These are phyloP conservation scores for Suillus tomentosus DNA, from an alignment of 768 basidiomycete genomes.

Conservation along the genomic window DNA sequence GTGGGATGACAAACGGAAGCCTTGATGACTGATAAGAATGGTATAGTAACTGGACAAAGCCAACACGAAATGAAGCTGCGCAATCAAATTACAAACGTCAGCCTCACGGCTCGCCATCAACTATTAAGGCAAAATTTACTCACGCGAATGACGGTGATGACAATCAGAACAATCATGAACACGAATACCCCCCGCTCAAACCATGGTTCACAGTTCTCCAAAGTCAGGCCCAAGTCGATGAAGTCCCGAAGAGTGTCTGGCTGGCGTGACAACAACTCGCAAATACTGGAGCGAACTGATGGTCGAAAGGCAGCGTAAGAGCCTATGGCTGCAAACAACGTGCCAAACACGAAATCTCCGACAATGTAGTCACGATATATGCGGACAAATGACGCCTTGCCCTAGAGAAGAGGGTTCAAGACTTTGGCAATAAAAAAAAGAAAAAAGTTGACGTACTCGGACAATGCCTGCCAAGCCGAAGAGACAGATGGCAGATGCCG, in stretches of 20 bases:
- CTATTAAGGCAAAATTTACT: conserved; percentile 28
- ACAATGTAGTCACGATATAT: conserved; percentile 84
- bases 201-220: conserved; percentile 84
- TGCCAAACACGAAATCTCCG: conserved; percentile 74
- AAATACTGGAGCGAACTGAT: conserved; percentile 58
- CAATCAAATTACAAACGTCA: neutral
- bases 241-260: conserved; percentile 74
- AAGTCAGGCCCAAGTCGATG: conserved; percentile 68
- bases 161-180: conserved; percentile 56
- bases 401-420: conserved; percentile 38
- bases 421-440: neutral
- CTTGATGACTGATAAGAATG: conserved; percentile 49
- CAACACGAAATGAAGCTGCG: conserved; percentile 74
- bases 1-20: conserved; percentile 19
- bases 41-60: conserved; percentile 68
- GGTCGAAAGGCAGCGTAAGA: conserved; percentile 61
- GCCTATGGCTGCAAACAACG: conserved; percentile 55
- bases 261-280: conserved; percentile 75
- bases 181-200: conserved; percentile 66
- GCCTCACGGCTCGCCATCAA: neutral
- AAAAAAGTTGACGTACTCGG: conserved; percentile 48
- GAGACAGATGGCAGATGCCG: conserved; percentile 62
- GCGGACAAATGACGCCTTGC: conserved; percentile 63
- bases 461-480: conserved; percentile 71
- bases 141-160: conserved; percentile 69